Evolutionary conservation across 176 grass and related monocot genomes (phyloP).

Genomic region (Triticum urartu): DNA sequence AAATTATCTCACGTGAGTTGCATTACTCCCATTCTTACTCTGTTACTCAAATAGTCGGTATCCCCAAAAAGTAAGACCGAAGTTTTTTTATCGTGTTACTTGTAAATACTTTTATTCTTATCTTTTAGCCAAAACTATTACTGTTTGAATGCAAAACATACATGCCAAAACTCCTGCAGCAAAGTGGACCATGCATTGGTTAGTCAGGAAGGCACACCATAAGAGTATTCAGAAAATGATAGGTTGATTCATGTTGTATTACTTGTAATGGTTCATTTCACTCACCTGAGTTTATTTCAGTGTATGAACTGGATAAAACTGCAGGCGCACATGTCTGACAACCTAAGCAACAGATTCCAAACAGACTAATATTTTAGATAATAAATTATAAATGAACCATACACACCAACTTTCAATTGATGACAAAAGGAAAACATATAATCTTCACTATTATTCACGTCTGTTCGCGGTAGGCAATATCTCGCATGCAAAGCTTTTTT

Average conservation of each 20-base stretch:
- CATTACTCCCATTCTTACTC: background rate
- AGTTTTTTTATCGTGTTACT: background rate
- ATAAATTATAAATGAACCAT: background rate
- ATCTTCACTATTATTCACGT: background rate
- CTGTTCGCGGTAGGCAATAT: background rate
- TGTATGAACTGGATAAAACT: background rate
- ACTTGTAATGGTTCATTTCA: background rate
- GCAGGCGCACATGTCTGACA: background rate
- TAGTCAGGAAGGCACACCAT: background rate
- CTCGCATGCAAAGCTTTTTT: too few species aligned
- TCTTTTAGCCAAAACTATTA: background rate
- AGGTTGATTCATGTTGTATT: background rate
- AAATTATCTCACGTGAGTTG: conserved; percentile 94
- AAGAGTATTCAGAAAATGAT: background rate
- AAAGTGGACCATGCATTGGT: background rate
- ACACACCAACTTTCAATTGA: background rate
- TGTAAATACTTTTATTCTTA: background rate
- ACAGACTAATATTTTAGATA: background rate
- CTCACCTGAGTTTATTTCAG: background rate
- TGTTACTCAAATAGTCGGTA: conserved; percentile 20
- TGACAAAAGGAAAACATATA: background rate
- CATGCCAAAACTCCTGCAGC: background rate
- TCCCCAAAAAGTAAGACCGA: background rate
- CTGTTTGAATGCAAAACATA: background rate
- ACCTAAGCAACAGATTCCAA: background rate